Base-by-base conservation (phyloP, 352 stramenopile genomes). In the Hyaloperonospora arabidopsidis region DNA sequence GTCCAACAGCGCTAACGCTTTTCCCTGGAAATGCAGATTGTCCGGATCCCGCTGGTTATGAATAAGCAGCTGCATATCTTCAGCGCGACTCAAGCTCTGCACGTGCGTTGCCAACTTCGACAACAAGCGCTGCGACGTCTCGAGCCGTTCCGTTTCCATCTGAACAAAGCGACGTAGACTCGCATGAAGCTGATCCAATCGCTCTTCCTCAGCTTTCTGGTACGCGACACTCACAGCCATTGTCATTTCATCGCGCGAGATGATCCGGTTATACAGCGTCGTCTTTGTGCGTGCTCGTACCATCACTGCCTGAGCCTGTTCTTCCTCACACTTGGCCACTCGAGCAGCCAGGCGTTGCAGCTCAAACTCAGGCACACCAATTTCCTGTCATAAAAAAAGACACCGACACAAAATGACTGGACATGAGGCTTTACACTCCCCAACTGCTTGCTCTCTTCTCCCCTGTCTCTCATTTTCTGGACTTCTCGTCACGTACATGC, bases 11-110 rank as follows among this genome's bases (percentile, higher is more conserved):
- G 83, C 78, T n/a, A 93, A 50, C 19, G 83, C 83, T 52, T 91
- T 93, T 6, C 83, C 83, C 44, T 93, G 83, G 52, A 93, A 93
- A 49, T 93, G 83, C 79, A 93, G 78, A 41, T 89, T 93, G 56
- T 93, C 83, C 1, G 80, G 76, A 55, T 93, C 83, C 1, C 79
- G 77, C 36, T 79, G 79, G 44, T 89, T 93, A 49, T 93, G 75
- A 51, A 93, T 91, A 17, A 91, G 52, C 36, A 93, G 50, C 46
- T 93, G 83, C 19, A 93, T 88, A 59, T 93, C 83, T 40, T 89
- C 83, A 2, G 79, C 70, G 19, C 80, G 80, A 57, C 79, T 86
- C 17, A 88, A 62, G 51, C 67, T 68, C 19, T 70, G 60, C 35
- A 89, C 69, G 23, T 87, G 79, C 8, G 61, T 70, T 47, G 87